These are phyloP conservation scores for Filobasidium uniguttulatum DNA, from an alignment of 1,284 basidiomycete genomes.

Conservation along the genomic window DNA sequence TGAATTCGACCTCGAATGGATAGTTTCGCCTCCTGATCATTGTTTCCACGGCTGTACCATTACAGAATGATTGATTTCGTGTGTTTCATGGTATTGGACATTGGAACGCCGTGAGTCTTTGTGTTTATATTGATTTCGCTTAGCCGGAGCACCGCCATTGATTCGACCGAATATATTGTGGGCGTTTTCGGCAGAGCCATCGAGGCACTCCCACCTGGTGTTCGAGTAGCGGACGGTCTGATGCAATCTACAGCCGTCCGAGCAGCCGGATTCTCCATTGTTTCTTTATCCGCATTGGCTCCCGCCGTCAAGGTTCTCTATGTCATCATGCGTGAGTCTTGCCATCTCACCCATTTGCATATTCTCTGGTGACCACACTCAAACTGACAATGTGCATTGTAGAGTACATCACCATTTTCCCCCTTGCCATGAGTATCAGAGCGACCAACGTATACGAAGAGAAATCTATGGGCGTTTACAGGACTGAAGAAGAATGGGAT, in stretches of 20 bases:
- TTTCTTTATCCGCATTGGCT: constrained; percentile 55
- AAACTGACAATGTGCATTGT: constrained; percentile 8
- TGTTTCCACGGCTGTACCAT: not conserved
- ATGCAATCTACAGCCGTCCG: constrained; percentile 65
- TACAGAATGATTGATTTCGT: constrained; percentile 67
- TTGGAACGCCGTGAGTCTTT: constrained; percentile 48
- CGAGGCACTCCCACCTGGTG: constrained; percentile 54
- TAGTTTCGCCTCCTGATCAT: not conserved
- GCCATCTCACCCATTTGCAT: too few relatives aligned
- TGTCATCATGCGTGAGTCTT: constrained; percentile 60
- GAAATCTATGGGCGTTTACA: constrained; percentile 62
- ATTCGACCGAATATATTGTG: not conserved
- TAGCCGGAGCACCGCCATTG: too few relatives aligned
- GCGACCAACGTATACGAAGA: constrained; percentile 98
- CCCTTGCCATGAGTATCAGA: constrained; percentile 59
- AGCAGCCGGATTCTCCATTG: constrained; percentile 71
- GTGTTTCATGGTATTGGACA: constrained; percentile 75
- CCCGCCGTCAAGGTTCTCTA: constrained; percentile 82
- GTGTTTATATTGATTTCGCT: not conserved
- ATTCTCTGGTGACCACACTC: not conserved
- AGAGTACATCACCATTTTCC: constrained; percentile 35
- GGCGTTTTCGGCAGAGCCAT: constrained; percentile 38
- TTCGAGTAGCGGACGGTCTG: constrained; percentile 50
- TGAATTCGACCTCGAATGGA: too few relatives aligned
- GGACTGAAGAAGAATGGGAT: constrained; percentile 42